phyloP scores from a whole-genome alignment of 352 stramenopile species.

The Phytophthora tubulina region DNA sequence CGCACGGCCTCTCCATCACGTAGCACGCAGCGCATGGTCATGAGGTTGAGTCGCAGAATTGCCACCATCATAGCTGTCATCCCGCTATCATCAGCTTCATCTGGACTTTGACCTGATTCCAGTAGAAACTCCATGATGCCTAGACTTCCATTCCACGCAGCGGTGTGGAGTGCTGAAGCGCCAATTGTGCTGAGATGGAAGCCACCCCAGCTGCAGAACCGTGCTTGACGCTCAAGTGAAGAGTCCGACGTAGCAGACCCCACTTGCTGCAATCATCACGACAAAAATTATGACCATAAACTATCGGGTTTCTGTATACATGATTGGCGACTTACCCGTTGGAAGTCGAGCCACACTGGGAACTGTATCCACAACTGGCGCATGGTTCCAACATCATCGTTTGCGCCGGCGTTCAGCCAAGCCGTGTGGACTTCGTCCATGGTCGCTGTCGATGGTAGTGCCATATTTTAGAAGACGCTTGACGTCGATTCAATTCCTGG shows the following conservation, averaged over 20 bases:
- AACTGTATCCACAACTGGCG: conserved; percentile 10
- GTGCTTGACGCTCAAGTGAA: conserved; percentile 6
- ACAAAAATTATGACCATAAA: too few species aligned
- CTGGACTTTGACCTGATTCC: conserved; percentile 28
- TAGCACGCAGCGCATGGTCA: conserved; percentile 40
- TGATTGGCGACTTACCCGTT: conserved; percentile 17
- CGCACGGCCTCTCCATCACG: conserved; percentile 20
- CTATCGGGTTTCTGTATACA: too few species aligned
- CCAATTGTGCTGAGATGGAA: conserved; percentile 39
- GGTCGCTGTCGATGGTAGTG: neutral
- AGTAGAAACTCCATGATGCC: conserved; percentile 37
- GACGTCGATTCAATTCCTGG: too few species aligned
- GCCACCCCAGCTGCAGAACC: conserved; percentile 31
- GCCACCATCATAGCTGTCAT: conserved; percentile 43
- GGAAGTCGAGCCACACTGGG: conserved; percentile 36
- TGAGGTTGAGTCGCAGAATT: conserved; percentile 36
- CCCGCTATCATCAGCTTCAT: conserved; percentile 24
- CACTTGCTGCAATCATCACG: conserved; percentile 13
- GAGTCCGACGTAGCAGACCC: conserved; percentile 20
- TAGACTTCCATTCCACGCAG: conserved; percentile 28
- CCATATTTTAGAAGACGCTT: too few species aligned
- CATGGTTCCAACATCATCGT: conserved; percentile 27
- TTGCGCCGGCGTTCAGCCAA: conserved; percentile 31
- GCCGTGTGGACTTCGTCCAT: conserved; percentile 25
- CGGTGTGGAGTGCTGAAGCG: conserved; percentile 38